Evolutionary conservation across 805 yeast genomes (phyloP), one percentile per base, ranked within the genome.

Genomic region (Yamadazyma takamatsuzukensis): DNA sequence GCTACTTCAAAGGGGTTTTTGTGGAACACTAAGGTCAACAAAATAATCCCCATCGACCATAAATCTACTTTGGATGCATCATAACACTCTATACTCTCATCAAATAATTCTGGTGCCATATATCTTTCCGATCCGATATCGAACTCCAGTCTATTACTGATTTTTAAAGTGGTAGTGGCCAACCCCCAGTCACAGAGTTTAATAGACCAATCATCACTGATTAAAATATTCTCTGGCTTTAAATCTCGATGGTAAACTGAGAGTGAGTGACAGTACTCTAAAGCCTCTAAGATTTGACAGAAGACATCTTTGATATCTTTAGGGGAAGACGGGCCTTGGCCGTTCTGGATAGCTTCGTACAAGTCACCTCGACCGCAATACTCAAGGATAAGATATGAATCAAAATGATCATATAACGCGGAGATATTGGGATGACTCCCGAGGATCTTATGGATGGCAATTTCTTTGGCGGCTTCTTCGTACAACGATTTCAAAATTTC

Each of bases 71-170:
- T 81, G 14, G 80, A 77, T 6, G 95, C 86, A 47, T 82, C 83
- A 54, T 88, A 89, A 26, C 70, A 64, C 21, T 74, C 75, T 30
- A 76, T 60, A 25, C 62, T 61, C 10, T 56, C 45, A 34, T 87
- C 95, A 51, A 87, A 80, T 7, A 87, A 61, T 53, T 88, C 97
- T 1, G 97, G 97, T 0, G 96, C 94, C 97, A 88, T 88, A 58
- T 88, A 88, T 41, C 95, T 70, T 59, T 86, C 95, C 34, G 86
- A 77, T 15, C 96, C 96, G 37, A 86, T 83, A 40, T 85, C 95
- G 54, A 87, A 83, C 38, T 65, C 72, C 29, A 42, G 48, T 15
- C 44, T 53, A 49, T 86, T 88, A 21, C 74, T 60, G 47, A 85
- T 79, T 28, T 62, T 58, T 29, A 64, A 62, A 19, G 59, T 54